Conservation (phyloP, 208 protist genomes). For the Crithidia sp. region DNA sequence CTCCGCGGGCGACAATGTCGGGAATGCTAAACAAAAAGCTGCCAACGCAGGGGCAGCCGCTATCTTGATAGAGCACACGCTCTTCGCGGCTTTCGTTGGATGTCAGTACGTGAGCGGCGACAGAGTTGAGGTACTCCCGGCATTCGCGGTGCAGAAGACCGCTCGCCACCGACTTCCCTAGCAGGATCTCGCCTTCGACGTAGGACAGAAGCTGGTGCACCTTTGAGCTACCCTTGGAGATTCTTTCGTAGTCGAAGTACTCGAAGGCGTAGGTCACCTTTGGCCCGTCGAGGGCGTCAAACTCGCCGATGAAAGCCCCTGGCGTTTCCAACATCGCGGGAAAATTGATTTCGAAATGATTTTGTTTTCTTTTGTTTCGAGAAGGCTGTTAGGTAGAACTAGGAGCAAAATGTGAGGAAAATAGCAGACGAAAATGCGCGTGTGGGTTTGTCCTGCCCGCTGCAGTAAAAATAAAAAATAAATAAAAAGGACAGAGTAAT, state of each 20-base stretch:
- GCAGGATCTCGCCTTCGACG: slow-evolving; percentile 32
- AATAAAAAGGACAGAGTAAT: no score
- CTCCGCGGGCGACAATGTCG: slow-evolving; percentile 86
- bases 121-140: slow-evolving; percentile 47
- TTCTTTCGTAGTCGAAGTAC: slow-evolving; percentile 58
- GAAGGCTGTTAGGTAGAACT: not conserved
- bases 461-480: not conserved
- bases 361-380: not conserved
- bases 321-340: slow-evolving; percentile 38
- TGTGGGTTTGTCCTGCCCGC: no score
- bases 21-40: slow-evolving; percentile 74
- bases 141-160: slow-evolving; percentile 52
- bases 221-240: not conserved
- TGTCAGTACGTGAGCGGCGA: slow-evolving; percentile 65
- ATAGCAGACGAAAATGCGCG: no score
- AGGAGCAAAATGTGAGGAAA: no score
- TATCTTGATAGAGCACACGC: slow-evolving; percentile 71
- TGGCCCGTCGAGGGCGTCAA: slow-evolving; percentile 76
- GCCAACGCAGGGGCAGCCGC: slow-evolving; percentile 56
- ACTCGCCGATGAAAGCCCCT: slow-evolving; percentile 77
- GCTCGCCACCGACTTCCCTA: slow-evolving; percentile 48
- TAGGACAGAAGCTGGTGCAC: slow-evolving; percentile 33
- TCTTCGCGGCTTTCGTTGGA: slow-evolving; percentile 72
- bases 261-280: slow-evolving; percentile 69
- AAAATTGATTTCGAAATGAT: not conserved